Percentiles rank a stretch among this genome's conserved stretches.
These are phyloP conservation scores for Kazachstania viticola DNA, from an alignment of 805 yeast genomes.

Conservation along the genomic window DNA sequence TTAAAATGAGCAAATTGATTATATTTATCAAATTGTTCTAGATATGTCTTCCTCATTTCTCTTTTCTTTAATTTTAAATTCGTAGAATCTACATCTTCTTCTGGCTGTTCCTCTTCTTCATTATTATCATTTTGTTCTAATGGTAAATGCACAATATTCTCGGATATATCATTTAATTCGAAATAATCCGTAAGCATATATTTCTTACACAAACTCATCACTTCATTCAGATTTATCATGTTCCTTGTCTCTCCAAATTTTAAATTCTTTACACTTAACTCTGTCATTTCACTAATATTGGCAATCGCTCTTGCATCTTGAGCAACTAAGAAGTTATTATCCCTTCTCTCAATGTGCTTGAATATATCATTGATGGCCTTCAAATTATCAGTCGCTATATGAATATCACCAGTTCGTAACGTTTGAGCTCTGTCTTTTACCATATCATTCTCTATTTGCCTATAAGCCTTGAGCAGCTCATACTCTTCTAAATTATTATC, in stretches of 20 bases:
- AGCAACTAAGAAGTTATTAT: slow-evolving; percentile 35
- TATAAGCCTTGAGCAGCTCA: slow-evolving; percentile 23
- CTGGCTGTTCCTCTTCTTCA: slow-evolving; percentile 9
- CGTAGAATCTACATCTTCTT: slow-evolving; percentile 11
- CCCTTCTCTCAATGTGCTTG: slow-evolving; percentile 29
- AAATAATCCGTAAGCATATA: slow-evolving; percentile 30
- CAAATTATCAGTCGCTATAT: slow-evolving; percentile 35
- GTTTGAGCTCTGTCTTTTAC: slow-evolving; percentile 36
- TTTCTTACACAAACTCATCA: slow-evolving; percentile 29
- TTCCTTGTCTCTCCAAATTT: slow-evolving; percentile 45
- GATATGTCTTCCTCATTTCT: slow-evolving; percentile 9
- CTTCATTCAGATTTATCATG: slow-evolving; percentile 38
- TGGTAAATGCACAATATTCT: slow-evolving; percentile 1
- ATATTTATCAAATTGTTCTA: slow-evolving; percentile 17
- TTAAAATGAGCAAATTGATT: slow-evolving; percentile 36
- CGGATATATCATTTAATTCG: slow-evolving; percentile 11
- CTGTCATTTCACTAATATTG: slow-evolving; percentile 50
- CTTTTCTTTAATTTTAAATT: slow-evolving; percentile 9
- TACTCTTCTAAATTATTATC: slow-evolving; percentile 4
- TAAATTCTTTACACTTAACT: slow-evolving; percentile 49
- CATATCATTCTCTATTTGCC: slow-evolving; percentile 22
- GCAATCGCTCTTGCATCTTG: slow-evolving; percentile 53
- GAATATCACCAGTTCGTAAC: slow-evolving; percentile 47
- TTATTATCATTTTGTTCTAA: slow-evolving; percentile 11
- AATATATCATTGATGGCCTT: slow-evolving; percentile 37